Base-by-base conservation (phyloP, 768 basidiomycete species). In the Hemileccinum rubropunctum region DNA sequence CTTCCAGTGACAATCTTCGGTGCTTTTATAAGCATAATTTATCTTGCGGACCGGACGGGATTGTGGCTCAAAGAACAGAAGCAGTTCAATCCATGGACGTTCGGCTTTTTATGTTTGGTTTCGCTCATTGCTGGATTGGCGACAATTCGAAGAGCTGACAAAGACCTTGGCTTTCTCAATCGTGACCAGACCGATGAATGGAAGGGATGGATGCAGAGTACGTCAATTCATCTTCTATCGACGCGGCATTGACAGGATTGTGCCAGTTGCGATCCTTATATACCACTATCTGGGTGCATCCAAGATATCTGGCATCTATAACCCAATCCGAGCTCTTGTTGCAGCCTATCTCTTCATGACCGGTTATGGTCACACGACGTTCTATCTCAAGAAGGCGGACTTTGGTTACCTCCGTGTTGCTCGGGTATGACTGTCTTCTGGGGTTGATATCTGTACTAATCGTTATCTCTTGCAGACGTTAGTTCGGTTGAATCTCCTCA, bases 191-290 rank as follows among this genome's bases (percentile, higher is more conserved):
- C 92, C 1, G 91, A 97, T 57, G 93, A 97, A 69, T 97, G 93
- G 93, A 95, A 95, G 68, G 93, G 93, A 3, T 97, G 93, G 93
- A 97, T 97, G 93, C 93, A 97, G 74, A 76, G 91, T 91, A 61
- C 48, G 86, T 67, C 6, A 17, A 23, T 44, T 38, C 32, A 37
- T 27, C 43, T 21, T 42, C 6, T 35, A n/a, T 11, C 30, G 43
- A 42, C 23, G 15, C 18, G 26, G 17, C 6, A 34, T 42, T 47
- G 33, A 51, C n/a, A 49, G 40, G 46, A 41, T 52, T 11, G 13
- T 40, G 42, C 12, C 40, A 94, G 91, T 94, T 59, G 82, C 78
- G 15, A 91, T 97, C 56, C 78, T 97, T n/a, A 82, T 94, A 59
- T 95, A 97, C 62, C 93, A 95, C 68, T 93, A 93, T 67, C 70